phyloP scores from a whole-genome alignment of 805 yeast genomes.

The Vanderwaltozyma verrucispora region DNA sequence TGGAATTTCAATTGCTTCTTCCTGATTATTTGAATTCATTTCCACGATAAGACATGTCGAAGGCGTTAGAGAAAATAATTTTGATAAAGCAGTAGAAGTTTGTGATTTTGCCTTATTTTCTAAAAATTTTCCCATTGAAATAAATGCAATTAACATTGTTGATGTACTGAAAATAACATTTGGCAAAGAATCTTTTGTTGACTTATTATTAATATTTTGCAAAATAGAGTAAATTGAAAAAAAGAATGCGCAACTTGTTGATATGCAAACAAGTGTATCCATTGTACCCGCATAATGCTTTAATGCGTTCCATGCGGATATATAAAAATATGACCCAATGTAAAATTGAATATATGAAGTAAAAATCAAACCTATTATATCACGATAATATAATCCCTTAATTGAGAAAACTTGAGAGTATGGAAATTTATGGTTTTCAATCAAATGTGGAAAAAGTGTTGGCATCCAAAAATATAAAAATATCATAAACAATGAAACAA shows the following conservation, averaged over 20 bases:
- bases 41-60: slow-evolving; percentile 57
- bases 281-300: slow-evolving; percentile 69
- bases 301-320: slow-evolving; percentile 54
- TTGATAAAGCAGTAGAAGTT: slow-evolving; percentile 80
- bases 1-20: slow-evolving; percentile 34
- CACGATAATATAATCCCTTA: slow-evolving; percentile 22
- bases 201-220: slow-evolving; percentile 31
- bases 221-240: slow-evolving; percentile 62
- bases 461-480: slow-evolving; percentile 39
- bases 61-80: slow-evolving; percentile 72
- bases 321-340: slow-evolving; percentile 60
- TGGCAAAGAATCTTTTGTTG: slow-evolving; percentile 33
- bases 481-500: slow-evolving; percentile 56
- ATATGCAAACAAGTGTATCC: slow-evolving; percentile 82
- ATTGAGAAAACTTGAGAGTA: slow-evolving; percentile 12
- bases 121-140: slow-evolving; percentile 80
- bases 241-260: slow-evolving; percentile 67
- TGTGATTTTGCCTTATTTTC: slow-evolving; percentile 91
- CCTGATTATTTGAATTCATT: slow-evolving; percentile 24
- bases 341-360: slow-evolving; percentile 51
- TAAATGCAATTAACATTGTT: slow-evolving; percentile 73
- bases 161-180: slow-evolving; percentile 76
- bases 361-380: slow-evolving; percentile 53
- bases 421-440: slow-evolving; percentile 28
- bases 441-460: slow-evolving; percentile 22